These are phyloP conservation scores for Fusarium continuum DNA, from an alignment of 2,329 filamentous ascomycete species.

Conservation along the genomic window DNA sequence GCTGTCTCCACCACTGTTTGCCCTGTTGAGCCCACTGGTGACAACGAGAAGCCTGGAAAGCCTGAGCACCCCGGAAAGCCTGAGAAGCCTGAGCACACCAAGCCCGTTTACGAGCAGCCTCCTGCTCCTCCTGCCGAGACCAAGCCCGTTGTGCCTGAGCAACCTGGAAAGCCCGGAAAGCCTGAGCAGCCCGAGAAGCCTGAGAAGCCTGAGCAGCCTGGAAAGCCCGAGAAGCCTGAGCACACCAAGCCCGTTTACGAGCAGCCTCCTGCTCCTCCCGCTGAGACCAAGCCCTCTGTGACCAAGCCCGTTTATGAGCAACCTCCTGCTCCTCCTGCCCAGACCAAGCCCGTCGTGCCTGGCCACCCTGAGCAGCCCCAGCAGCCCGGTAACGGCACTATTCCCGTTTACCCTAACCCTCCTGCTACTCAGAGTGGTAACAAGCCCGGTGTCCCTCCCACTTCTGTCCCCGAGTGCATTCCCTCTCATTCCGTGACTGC, in stretches of 20 bases:
- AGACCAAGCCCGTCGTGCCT: conserved; percentile 10
- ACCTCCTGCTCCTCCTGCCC: conserved; percentile 19
- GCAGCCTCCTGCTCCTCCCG: conserved; percentile 9
- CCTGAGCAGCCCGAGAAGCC: conserved; percentile 10
- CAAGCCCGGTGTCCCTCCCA: conserved; percentile 31
- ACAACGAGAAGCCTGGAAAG: conserved; percentile 32
- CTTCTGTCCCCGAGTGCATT: conserved; percentile 35
- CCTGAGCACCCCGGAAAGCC: conserved; percentile 27
- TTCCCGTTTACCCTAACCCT: conserved; percentile 36
- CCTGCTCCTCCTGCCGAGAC: conserved; percentile 3
- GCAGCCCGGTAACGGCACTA: conserved; percentile 35
- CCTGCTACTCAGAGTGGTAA: conserved; percentile 16
- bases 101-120: not conserved
- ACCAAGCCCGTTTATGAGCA: conserved; percentile 25
- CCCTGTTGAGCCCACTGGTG: conserved; percentile 47
- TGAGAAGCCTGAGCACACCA: conserved; percentile 8
- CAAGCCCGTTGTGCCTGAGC: conserved; percentile 6
- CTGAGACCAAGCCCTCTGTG: conserved; percentile 9
- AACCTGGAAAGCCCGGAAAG: no score
- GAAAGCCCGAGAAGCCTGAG: conserved; percentile 25
- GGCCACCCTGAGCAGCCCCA: conserved; percentile 11
- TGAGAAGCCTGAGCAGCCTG: conserved; percentile 20
- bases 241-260: not conserved
- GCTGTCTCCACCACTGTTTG: conserved; percentile 54
- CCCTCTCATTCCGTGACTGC: conserved; percentile 55